Conservation (phyloP, 1,284 basidiomycete species). For the Phlebopus sp. region DNA sequence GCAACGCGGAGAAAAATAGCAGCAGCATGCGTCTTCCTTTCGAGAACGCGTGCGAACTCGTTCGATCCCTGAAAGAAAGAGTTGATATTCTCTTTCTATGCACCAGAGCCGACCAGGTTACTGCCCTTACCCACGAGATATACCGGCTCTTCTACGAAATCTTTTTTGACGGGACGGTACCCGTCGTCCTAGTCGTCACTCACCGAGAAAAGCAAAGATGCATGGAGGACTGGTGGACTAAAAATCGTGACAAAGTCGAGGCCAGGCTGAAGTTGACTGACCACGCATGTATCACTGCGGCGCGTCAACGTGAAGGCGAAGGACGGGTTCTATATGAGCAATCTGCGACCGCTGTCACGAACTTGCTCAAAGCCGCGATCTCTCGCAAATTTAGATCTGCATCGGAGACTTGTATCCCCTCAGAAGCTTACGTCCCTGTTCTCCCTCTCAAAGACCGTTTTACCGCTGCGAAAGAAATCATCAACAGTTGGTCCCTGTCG, state of each 20-base stretch:
- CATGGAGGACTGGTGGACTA: constrained; percentile 7
- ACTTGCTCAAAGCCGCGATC: no score
- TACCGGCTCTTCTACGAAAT: constrained; percentile 2
- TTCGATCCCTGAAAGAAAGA: constrained; percentile 1
- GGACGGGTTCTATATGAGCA: background rate
- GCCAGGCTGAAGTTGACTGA: background rate
- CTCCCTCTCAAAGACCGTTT: background rate
- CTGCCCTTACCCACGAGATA: background rate
- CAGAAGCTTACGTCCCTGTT: background rate
- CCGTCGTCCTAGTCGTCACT: constrained; percentile 28
- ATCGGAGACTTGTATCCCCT: no score
- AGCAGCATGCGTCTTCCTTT: background rate
- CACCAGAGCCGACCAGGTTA: background rate
- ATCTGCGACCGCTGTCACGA: background rate
- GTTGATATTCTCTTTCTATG: constrained; percentile 1
- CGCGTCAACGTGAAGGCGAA: no score
- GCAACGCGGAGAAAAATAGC: background rate
- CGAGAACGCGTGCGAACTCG: constrained; percentile 1
- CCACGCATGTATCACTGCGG: constrained; percentile 4
- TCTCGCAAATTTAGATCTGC: no score
- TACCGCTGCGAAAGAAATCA: background rate
- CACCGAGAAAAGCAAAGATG: constrained; percentile 23
- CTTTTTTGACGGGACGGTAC: constrained; percentile 13
- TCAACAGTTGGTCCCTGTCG: constrained; percentile 5
- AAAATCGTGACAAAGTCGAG: constrained; percentile 2